Conservation (phyloP, 768 basidiomycete genomes). For the Myochromella boudieri region DNA sequence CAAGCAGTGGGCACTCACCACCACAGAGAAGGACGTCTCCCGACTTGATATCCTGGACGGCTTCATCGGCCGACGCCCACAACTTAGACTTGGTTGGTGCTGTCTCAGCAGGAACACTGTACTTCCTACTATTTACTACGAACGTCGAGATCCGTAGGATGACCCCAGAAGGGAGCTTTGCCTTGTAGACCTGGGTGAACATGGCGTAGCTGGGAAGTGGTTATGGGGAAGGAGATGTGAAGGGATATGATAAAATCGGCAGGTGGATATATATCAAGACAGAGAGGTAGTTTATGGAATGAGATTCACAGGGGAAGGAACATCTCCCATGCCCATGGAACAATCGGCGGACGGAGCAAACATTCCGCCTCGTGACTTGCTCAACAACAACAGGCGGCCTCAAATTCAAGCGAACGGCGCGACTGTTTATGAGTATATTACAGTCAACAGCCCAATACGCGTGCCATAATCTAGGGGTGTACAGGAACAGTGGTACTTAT, state of each 20-base stretch:
- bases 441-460: too few species aligned
- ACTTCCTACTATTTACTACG: conserved; percentile 23
- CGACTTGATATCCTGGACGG: conserved; percentile 78
- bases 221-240: not conserved
- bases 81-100: conserved; percentile 56
- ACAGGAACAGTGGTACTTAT: too few species aligned
- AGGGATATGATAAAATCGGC: not conserved
- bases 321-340: conserved; percentile 9
- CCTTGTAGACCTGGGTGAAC: conserved; percentile 23
- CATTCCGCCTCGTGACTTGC: not conserved
- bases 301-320: conserved; percentile 11
- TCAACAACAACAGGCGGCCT: too few species aligned
- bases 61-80: conserved; percentile 82
- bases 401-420: too few species aligned
- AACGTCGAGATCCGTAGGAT: conserved; percentile 21
- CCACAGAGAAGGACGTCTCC: conserved; percentile 79
- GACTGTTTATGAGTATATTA: too few species aligned
- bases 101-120: conserved; percentile 32
- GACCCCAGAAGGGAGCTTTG: conserved; percentile 16
- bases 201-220: conserved; percentile 4
- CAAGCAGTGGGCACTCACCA: conserved; percentile 50
- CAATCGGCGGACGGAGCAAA: conserved; percentile 1
- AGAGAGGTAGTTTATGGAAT: conserved; percentile 3
- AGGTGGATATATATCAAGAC: conserved; percentile 2
- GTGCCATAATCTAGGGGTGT: too few species aligned